Evolutionary conservation across 75 land plant species (phyloP), one percentile per base, ranked within the genome.

Genomic region (Cupressus sempervirens): DNA sequence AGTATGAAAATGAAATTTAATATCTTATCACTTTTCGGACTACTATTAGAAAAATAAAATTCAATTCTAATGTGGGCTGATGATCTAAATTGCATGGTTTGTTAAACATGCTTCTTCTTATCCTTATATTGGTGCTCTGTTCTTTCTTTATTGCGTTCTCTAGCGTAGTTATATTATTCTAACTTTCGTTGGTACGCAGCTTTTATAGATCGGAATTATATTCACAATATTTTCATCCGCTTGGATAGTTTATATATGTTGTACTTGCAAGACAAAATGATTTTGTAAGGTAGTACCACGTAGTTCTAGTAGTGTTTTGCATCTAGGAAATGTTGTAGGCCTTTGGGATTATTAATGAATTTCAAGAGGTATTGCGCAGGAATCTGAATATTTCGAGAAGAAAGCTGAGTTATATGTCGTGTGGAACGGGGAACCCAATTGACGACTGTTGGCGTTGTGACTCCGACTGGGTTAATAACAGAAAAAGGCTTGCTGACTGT

Each of bases 381-480:
- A 81, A 35, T 45, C n/a, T 81, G 5, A 81, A 81, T 26, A 34
- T 8, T 50, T 81, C 83, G 26, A 81, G 58, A 29, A 81, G 83
- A 58, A 18, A 30, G 58, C 35, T 81, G n/a, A 32, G 38, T 7
- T 48, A 7, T 48, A 7, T 48, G 50, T 81, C 82, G 1, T 87
- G 83, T 38, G 54, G 82, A 86, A 70, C 43, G 53, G 82, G 89
- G 85, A 93, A 93, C 75, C 87, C 83, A 20, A 87, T 92, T 1
- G 98, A 96, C 73, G 81, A 81, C 77, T 96, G 98, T 89, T 95
- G 97, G 97, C 89, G 95, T 32, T 9, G 89, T 34, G 84, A 91
- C 84, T 84, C 92, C 2, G 68, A 88, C 34, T 95, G 97, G 96
- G 52, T 83, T 8, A 84, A 74, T 0, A 76, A 93, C 82, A 76